Evolutionary conservation across 805 yeast species (phyloP).

Genomic region (Torulaspora delbrueckii): DNA sequence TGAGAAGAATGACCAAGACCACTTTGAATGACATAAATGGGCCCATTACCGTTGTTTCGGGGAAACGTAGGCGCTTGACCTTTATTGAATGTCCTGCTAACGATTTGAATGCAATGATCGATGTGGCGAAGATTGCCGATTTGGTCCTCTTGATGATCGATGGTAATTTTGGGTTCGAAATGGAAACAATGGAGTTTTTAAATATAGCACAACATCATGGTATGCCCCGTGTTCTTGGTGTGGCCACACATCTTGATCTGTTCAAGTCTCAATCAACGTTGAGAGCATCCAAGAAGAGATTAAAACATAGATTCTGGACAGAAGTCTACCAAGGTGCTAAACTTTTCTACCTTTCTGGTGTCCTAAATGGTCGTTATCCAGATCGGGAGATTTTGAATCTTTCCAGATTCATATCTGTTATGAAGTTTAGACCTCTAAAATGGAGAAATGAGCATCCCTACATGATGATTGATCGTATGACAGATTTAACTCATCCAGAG

Average conservation of each 20-base stretch:
- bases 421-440: conserved; percentile 98
- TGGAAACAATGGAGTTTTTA: conserved; percentile 99
- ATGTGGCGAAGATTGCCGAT: conserved; percentile 93
- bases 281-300: conserved; percentile 83
- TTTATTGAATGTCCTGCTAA: conserved; percentile 83
- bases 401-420: conserved; percentile 87
- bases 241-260: conserved; percentile 91
- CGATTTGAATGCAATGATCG: conserved; percentile 93
- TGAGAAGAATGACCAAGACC: conserved; percentile 82
- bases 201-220: conserved; percentile 97
- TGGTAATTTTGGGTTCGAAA: conserved; percentile 96
- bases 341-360: conserved; percentile 89
- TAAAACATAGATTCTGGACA: conserved; percentile 96
- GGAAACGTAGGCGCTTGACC: conserved; percentile 87
- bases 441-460: conserved; percentile 99
- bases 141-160: conserved; percentile 83
- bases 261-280: conserved; percentile 86
- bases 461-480: conserved; percentile 81
- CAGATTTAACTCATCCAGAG: conserved; percentile 92
- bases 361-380: conserved; percentile 94
- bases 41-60: conserved; percentile 94
- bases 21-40: conserved; percentile 84
- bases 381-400: conserved; percentile 91
- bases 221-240: conserved; percentile 95
- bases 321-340: conserved; percentile 99